Conservation (phyloP, 2,329 filamentous ascomycete genomes). For the Cladophialophora immunda region DNA sequence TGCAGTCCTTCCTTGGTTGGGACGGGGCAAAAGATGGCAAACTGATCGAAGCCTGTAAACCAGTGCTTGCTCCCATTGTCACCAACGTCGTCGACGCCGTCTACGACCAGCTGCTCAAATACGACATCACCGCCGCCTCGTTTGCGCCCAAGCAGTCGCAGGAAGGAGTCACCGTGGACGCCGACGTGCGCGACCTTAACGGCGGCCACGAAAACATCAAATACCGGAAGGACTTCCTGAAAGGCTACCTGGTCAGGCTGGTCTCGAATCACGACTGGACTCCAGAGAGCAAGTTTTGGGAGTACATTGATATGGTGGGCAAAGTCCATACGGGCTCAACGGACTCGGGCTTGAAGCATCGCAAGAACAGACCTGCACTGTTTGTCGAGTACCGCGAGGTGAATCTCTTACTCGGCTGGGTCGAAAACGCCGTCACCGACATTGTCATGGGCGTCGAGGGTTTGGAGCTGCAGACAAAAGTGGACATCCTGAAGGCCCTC, state of each 20-base stretch:
- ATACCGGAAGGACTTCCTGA: slow-evolving; percentile 45
- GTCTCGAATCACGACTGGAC: slow-evolving; percentile 44
- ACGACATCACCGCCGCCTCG: slow-evolving; percentile 45
- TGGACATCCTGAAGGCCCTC: slow-evolving; percentile 41
- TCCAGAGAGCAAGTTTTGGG: slow-evolving; percentile 43
- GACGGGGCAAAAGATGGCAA: slow-evolving; percentile 41
- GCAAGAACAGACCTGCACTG: slow-evolving; percentile 41
- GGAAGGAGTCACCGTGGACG: slow-evolving; percentile 21
- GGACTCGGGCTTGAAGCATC: slow-evolving; percentile 42
- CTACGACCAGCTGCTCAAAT: slow-evolving; percentile 44
- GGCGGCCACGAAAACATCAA: slow-evolving; percentile 44
- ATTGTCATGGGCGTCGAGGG: slow-evolving; percentile 42
- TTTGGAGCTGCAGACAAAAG: slow-evolving; percentile 41
- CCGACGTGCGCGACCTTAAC: slow-evolving; percentile 31
- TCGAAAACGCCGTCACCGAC: slow-evolving; percentile 43
- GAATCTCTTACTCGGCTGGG: slow-evolving; percentile 42
- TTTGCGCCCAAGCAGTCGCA: slow-evolving; percentile 43
- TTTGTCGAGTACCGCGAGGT: slow-evolving; percentile 45
- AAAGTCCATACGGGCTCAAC: slow-evolving; percentile 43
- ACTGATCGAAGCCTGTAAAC: slow-evolving; percentile 40
- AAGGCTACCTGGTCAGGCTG: slow-evolving; percentile 43
- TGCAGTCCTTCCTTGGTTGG: slow-evolving; percentile 43
- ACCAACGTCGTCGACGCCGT: slow-evolving; percentile 43
- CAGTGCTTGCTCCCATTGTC: slow-evolving; percentile 42
- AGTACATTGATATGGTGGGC: slow-evolving; percentile 45